phyloP scores from a whole-genome alignment of 208 protist species.

The Tritrichomonas foetus region DNA sequence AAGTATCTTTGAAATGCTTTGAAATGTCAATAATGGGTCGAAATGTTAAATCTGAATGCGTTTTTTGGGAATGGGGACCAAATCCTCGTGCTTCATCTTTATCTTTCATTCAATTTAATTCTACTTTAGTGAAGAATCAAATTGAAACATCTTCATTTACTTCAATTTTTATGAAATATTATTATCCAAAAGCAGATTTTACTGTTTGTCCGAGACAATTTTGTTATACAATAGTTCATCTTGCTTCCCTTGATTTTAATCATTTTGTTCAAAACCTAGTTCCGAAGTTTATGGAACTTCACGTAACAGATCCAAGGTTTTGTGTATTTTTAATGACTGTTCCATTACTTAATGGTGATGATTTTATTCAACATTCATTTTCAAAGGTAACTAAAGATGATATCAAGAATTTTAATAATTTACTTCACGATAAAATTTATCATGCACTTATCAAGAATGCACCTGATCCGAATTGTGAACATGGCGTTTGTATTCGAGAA shows the following conservation, averaged over 20 bases:
- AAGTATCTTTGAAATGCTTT: not conserved
- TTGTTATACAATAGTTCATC: not conserved
- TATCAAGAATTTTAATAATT: not conserved
- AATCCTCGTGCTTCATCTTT: not conserved
- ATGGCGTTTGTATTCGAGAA: not conserved
- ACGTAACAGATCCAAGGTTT: not conserved
- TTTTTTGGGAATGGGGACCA: not conserved
- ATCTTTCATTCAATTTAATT: not conserved
- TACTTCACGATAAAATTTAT: not conserved
- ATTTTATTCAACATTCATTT: not conserved
- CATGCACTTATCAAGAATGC: too few relatives aligned
- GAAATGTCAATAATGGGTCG: not conserved
- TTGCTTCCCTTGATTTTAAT: not conserved
- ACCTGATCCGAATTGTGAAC: not conserved
- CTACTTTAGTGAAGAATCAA: not conserved
- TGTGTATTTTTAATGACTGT: not conserved
- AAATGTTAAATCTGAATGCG: not conserved
- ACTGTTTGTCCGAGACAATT: not conserved
- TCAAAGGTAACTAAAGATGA: not conserved
- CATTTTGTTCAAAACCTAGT: not conserved
- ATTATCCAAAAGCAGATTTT: not conserved
- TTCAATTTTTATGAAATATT: not conserved
- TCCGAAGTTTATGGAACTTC: not conserved
- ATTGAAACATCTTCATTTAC: too few relatives aligned
- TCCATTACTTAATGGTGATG: not conserved